phyloP scores from a whole-genome alignment of 179 eudicot genomes.

The Silene coronaria region DNA sequence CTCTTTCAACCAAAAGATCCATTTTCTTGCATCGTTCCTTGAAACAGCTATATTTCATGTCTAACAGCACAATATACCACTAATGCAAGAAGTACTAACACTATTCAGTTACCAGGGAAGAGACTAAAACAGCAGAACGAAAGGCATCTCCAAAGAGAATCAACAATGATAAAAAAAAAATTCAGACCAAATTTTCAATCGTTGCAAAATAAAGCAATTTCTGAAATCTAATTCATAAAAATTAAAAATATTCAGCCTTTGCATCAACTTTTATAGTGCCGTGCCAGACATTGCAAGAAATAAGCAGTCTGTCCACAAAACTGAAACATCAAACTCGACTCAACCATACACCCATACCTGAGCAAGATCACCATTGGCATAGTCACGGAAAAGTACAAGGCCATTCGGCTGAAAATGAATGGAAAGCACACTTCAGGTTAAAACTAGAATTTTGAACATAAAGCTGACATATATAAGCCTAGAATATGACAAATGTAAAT shows the following conservation, averaged over 20 bases:
- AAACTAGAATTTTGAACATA: neutral
- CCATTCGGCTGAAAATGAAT: slow-evolving; percentile 73
- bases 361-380: slow-evolving; percentile 99
- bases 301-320: neutral
- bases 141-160: neutral
- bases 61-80: too few species aligned
- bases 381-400: slow-evolving; percentile 79
- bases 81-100: too few species aligned
- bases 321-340: neutral
- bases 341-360: slow-evolving; percentile 49
- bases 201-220: neutral
- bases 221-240: neutral
- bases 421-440: slow-evolving; percentile 16
- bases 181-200: neutral
- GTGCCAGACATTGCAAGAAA: neutral
- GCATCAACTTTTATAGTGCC: neutral
- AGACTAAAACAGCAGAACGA: too few species aligned
- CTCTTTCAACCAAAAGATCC: too few species aligned
- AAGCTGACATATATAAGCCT: neutral
- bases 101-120: too few species aligned
- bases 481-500: neutral
- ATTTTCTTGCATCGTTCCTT: too few species aligned
- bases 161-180: neutral
- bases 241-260: too few species aligned
- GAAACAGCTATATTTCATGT: too few species aligned